Evolutionary conservation across 1,139 yeast species (phyloP), one percentile per base, ranked within the genome.

Genomic region (Magnusiomyces clavatus): DNA sequence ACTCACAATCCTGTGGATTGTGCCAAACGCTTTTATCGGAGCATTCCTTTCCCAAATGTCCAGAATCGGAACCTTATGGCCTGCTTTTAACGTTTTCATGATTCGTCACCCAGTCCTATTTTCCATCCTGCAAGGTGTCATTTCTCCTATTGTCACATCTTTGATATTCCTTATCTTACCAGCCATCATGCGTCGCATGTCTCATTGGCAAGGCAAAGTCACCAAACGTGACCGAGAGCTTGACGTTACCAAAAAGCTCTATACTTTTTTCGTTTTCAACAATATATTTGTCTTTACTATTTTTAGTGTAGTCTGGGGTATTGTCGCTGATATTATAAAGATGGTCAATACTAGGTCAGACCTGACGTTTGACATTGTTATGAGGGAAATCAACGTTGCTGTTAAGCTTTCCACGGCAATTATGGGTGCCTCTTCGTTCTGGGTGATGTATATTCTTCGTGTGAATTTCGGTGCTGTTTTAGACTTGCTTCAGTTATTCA

Each of bases 1-100:
- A 2, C 48, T 71, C 43, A 54, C 69, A 54, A 43, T 71, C 4
- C 58, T 64, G 4, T 71, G 74, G 74, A 65, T 70, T 29, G 68
- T 68, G 2, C 75, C 75, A 2, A 69, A 68, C 53, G 74, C 75
- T 1, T 67, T 71, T 50, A 66, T 71, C 47, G 74, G 75, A 16
- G 69, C 73, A 43, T 71, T 71, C 50, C 43, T 70, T 29, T 63
- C 71, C 6, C 69, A 70, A 53, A 53, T 69, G 54, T 66, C 66
- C 41, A 59, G 71, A 38, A 60, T 71, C 29, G 75, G 72, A 1
- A 61, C 60, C 10, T 58, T 70, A 3, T 70, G 73, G 71, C 64
- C 65, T 2, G 60, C 61, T 4, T 71, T 71, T 49, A 60, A 62
- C 19, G 46, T 43, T 0, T 69, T 64, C 39, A 60, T 69, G 62